phyloP scores from a whole-genome alignment of 1,284 basidiomycete genomes.

The Fomes fomentarius region DNA sequence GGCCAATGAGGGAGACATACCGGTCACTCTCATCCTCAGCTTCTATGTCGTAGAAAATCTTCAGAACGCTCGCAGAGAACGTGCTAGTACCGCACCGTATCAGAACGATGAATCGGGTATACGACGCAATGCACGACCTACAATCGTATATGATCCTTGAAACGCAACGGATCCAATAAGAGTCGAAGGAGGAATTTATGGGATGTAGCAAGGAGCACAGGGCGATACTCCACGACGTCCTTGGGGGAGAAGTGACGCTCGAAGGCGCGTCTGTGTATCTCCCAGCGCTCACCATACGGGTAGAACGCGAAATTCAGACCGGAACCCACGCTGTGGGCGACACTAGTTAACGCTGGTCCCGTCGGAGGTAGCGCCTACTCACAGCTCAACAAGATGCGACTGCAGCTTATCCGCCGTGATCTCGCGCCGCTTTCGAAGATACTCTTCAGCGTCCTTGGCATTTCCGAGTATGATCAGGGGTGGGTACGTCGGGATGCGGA shows the following conservation, averaged over 20 bases:
- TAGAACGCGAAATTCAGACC: conserved; percentile 19
- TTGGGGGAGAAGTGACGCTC: conserved; percentile 21
- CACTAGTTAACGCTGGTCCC: no score
- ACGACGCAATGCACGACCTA: neutral
- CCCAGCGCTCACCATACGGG: conserved; percentile 23
- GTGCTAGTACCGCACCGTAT: conserved; percentile 19
- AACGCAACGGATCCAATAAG: conserved; percentile 12
- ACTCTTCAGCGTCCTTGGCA: conserved; percentile 3
- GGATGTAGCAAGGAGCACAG: conserved; percentile 4
- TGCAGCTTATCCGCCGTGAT: conserved; percentile 11
- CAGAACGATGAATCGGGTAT: neutral
- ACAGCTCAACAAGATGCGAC: neutral
- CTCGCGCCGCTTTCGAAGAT: conserved; percentile 12
- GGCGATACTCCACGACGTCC: conserved; percentile 12
- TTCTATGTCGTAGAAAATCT: conserved; percentile 36
- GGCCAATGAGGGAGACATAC: conserved; percentile 13
- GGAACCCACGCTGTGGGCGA: conserved; percentile 12
- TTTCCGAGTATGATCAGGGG: conserved; percentile 16
- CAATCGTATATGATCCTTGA: conserved; percentile 12
- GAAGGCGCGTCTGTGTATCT: conserved; percentile 18
- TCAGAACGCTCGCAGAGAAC: conserved; percentile 33
- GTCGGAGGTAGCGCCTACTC: neutral
- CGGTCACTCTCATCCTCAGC: conserved; percentile 29
- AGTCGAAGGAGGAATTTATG: conserved; percentile 10
- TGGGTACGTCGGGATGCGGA: conserved; percentile 1